A percentile compares a stretch with the other conserved stretches of the same genome.
These are phyloP conservation scores for Infundibulicybe gibba DNA, from an alignment of 768 basidiomycete species.

Conservation along the genomic window DNA sequence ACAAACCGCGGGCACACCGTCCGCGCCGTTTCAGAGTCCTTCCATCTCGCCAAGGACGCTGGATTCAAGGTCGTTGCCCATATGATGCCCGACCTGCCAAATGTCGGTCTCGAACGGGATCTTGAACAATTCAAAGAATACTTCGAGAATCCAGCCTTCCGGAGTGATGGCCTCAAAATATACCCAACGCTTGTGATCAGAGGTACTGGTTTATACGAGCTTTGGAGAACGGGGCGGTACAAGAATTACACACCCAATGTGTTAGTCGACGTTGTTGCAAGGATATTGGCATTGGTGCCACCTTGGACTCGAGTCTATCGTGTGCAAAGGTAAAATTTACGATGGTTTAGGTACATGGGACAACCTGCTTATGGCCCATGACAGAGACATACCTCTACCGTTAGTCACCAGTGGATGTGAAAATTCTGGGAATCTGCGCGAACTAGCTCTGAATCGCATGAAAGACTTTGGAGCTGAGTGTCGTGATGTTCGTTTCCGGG, in stretches of 20 bases:
- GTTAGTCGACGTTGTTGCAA: conserved; percentile 93
- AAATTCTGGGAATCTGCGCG: conserved; percentile 94
- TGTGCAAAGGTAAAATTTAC: conserved; percentile 73
- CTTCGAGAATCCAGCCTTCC: conserved; percentile 97
- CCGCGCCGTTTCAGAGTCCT: conserved; percentile 92
- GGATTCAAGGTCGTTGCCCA: conserved; percentile 99
- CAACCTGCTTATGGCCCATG: conserved; percentile 3
- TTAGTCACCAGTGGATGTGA: conserved; percentile 96
- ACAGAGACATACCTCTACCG: conserved; percentile 93
- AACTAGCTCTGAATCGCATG: conserved; percentile 95
- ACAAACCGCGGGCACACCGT: conserved; percentile 99
- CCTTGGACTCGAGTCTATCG: conserved; percentile 99
- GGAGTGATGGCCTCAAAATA: conserved; percentile 96
- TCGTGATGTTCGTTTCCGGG: conserved; percentile 94
- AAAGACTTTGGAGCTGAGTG: conserved; percentile 99
- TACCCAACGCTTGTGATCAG: conserved; percentile 98
- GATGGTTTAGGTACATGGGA: neutral
- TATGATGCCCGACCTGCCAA: conserved; percentile 99
- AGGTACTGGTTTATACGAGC: conserved; percentile 92
- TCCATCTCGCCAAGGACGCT: conserved; percentile 97
- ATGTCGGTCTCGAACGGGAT: conserved; percentile 95
- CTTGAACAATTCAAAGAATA: conserved; percentile 99
- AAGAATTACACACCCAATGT: conserved; percentile 99
- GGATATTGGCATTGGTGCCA: conserved; percentile 93
- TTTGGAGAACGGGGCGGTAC: conserved; percentile 96